Base-by-base conservation (phyloP, 306 rosid genomes). In the Senna tora region DNA sequence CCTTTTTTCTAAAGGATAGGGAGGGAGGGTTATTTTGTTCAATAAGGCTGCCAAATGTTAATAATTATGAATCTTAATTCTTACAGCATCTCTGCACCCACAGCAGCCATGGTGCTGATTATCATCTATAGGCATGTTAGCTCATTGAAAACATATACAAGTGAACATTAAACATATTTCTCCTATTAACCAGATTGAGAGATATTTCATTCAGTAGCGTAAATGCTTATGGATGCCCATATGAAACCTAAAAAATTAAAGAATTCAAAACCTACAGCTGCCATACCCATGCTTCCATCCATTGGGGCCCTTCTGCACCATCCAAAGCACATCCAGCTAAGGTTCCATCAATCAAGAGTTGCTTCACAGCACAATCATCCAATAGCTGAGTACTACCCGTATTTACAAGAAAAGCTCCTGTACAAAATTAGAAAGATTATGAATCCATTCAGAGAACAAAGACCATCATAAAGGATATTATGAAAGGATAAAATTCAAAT, bases 231-330 rank as follows among this genome's bases (percentile, higher is more conserved):
- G 3, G 14, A 59, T 34, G 45, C 45, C 25, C 2, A 33, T n/a
- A 16, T 34, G 4, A 34, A 61, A 61, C 47, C 47, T 38, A 36
- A 17, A 25, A 61, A 17, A 36, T 61, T 61, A 36, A 36, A 17
- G 16, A 36, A 61, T 9, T 61, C 9, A 61, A 61, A 61, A 39
- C 55, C 51, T 53, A 74, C 67, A 80, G 63, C 63, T 75, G 68
- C 75, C 85, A 50, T 87, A 95, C 99, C 99, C 99, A 95, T 84
- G 99, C 97, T 89, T 95, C 99, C 99, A 95, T 95, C 99, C 99
- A 95, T 72, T 95, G 99, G 30, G 97, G 97, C 53, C 99, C 99
- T 83, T 95, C 99, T 36, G 96, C 99, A 42, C 99, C 99, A 78
- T 95, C 99, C 72, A 95, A 89, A 73, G 99, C 99, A 88, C 95